Base-by-base conservation (phyloP, 176 grass and related monocot genomes). In the Eragrostis nindensis region DNA sequence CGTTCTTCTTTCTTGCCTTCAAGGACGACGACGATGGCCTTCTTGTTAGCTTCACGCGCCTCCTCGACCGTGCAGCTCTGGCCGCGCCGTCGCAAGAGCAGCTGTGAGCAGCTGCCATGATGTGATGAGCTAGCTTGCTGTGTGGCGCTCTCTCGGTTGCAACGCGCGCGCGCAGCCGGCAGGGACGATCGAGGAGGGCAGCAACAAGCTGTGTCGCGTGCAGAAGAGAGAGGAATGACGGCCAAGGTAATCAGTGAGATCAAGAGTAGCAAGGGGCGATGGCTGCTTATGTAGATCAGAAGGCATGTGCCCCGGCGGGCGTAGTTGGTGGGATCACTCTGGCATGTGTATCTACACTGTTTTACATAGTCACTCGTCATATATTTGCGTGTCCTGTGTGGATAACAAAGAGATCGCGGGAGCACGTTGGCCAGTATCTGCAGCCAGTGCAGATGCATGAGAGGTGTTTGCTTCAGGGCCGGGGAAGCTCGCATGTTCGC, bases 211-310 rank as follows among this genome's bases (percentile, higher is more conserved):
- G n/a, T n/a, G n/a, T n/a, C n/a, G n/a, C n/a, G n/a, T n/a, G n/a
- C n/a, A n/a, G n/a, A n/a, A n/a, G n/a, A n/a, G n/a, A n/a, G n/a
- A n/a, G n/a, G n/a, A n/a, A n/a, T n/a, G n/a, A n/a, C n/a, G n/a
- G n/a, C n/a, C n/a, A n/a, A n/a, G n/a, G n/a, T n/a, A n/a, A n/a
- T n/a, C n/a, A 25, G 56, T 59, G 45, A 38, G 61, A 66, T 52
- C 6, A 50, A 78, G 60, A 3, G 11, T 30, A 41, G 9, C 47
- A 59, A 32, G 0, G 41, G n/a, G 56, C 9, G 56, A 59, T 24
- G 53, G 68, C n/a, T 50, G 68, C 13, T 63, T 80, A 82, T 82
- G 63, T 82, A 64, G 68, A 63, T 44, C 9, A 29, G 59, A 69
- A 0, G 40, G 53, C 41, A 60, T 48, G 68, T n/a, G 42, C 36